Base-by-base conservation (phyloP, 345 rosid genomes). In the Aquilaria malaccensis region DNA sequence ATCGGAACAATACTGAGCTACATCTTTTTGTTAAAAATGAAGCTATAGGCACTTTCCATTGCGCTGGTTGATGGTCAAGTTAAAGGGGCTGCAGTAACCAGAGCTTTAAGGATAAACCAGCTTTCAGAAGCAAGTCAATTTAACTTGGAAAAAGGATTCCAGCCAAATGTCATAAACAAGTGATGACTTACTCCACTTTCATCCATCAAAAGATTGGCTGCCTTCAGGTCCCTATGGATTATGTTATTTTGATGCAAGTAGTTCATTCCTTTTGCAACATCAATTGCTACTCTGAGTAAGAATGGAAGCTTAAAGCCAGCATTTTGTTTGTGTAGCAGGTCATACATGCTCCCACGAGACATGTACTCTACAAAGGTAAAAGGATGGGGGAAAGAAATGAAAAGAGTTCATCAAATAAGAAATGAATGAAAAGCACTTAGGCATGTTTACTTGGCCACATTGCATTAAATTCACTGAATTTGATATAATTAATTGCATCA, bases 201-300 rank as follows among this genome's bases (percentile, higher is more conserved):
- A 76, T 81, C 82, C 77, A 83, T 73, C 78, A 86, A 69, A 70
- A 86, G 81, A 72, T 86, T 86, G 78, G 93, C 93, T 58, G 87
- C 68, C 74, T 86, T 86, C 57, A 85, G 76, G 63, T 85, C 91
- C 73, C 88, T 68, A 55, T 81, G 82, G 50, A 78, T 69, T 30
- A 81, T 78, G 47, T 62, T 71, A 56, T 86, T 81, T 68, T 70
- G 72, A 73, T 86, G 87, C 81, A 86, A 76, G 78, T 81, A 86
- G 67, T 71, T 74, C 93, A 86, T 83, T 61, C 87, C 93, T 55
- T 72, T 78, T 63, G 89, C 78, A 75, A 86, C 74, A 74, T 86
- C 87, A 73, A 71, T 73, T 52, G 93, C 93, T 66, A 83, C 71
- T 73, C 78, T 77, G 64, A 83, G 82, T 15, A 86, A 62, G 37